Evolutionary conservation across 2,329 filamentous ascomycete species (phyloP), one percentile per base, ranked within the genome.

Genomic region (Colletotrichum sp.): DNA sequence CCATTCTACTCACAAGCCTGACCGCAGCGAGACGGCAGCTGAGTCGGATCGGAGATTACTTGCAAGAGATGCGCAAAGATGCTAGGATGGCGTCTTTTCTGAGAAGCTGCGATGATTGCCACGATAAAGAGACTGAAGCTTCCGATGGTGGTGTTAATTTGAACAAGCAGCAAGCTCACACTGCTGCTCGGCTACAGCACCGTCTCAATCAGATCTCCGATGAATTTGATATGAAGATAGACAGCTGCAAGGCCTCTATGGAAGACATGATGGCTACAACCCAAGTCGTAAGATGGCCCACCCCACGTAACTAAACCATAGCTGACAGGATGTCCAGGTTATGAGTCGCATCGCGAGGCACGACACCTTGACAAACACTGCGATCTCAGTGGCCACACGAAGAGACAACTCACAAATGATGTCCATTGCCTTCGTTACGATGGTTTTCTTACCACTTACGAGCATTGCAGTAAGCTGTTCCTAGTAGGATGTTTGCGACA

Each of bases 401-500:
- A 6, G 38, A 3, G 38, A 43, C 18, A 43, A 43, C 38, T 43
- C 38, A 3, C 38, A 43, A n/a, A 43, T 43, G 38, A 6, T 6
- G 38, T 43, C 38, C 5, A 43, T 43, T 6, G 38, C 18, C 2
- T 43, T 43, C 3, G 38, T 43, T 1, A 43, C 38, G 2, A 43
- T 43, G 38, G 3, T 43, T 3, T 43, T 43, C 18, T n/a, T 43
- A 1, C 38, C 38, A 6, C 38, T 43, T 5, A 43, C 38, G 3
- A 43, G 38, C 18, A 43, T 43, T 43, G 38, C 38, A 9, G 38
- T 43, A 12, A 43, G 38, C 38, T 10, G 2, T n/a, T 10, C 18
- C 5, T 43, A 0, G 5, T 43, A 10, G 8, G 0, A 6, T 12
- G 16, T 10, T 43, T 43, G 3, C 18, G 2, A 18, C 0, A 43